Conservation (phyloP, 768 basidiomycete species). For the Tubosaeta sp. region DNA sequence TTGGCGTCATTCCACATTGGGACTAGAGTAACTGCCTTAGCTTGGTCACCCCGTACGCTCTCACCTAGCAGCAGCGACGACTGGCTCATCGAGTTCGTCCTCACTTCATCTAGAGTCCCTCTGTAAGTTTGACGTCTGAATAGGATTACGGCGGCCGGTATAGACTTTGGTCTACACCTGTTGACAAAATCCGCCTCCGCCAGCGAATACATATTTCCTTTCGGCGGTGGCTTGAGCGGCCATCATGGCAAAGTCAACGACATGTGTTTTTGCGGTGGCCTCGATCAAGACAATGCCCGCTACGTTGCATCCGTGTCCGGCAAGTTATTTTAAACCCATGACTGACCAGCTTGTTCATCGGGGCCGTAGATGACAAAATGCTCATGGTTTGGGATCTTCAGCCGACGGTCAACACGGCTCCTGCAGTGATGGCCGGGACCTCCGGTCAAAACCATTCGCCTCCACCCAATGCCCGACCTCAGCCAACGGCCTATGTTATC, state of each 20-base stretch:
- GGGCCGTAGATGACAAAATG: slow-evolving; percentile 66
- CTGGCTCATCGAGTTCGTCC: slow-evolving; percentile 69
- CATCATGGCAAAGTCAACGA: slow-evolving; percentile 78
- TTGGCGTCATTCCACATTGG: slow-evolving; percentile 76
- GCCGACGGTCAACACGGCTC: slow-evolving; percentile 46
- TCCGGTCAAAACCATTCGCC: slow-evolving; percentile 30
- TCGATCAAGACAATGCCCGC: slow-evolving; percentile 58
- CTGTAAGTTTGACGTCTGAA: slow-evolving; percentile 5
- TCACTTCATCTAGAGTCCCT: neutral
- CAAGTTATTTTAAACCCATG: slow-evolving; percentile 20
- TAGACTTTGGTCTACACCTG: slow-evolving; percentile 67
- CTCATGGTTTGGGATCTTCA: slow-evolving; percentile 85
- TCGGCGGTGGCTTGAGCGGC: slow-evolving; percentile 77
- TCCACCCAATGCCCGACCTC: slow-evolving; percentile 40
- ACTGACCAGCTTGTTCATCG: neutral
- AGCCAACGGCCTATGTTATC: slow-evolving; percentile 76
- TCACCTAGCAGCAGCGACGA: slow-evolving; percentile 62
- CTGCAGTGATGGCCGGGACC: slow-evolving; percentile 33
- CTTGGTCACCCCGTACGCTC: slow-evolving; percentile 69
- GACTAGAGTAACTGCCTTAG: slow-evolving; percentile 63
- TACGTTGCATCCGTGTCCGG: slow-evolving; percentile 83
- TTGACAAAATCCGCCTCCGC: slow-evolving; percentile 52
- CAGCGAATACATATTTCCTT: slow-evolving; percentile 56
- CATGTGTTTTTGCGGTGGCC: slow-evolving; percentile 77
- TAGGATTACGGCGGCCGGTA: slow-evolving; percentile 65